These are phyloP conservation scores for Aspergillus biplanus DNA, from an alignment of 495 filamentous ascomycete species.

Conservation along the genomic window DNA sequence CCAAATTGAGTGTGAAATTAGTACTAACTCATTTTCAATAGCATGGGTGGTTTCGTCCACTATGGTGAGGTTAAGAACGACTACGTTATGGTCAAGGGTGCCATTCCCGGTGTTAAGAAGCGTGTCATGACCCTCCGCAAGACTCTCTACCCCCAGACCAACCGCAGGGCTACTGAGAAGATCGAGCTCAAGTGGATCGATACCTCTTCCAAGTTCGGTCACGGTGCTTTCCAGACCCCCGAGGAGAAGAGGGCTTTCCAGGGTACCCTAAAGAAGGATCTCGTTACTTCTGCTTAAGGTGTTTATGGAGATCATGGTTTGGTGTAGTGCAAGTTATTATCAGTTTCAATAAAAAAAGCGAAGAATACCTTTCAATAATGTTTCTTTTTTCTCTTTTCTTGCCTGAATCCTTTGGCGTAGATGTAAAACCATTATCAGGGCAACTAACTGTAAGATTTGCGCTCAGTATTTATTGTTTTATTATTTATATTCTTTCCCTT, in stretches of 20 bases:
- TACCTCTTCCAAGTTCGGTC: conserved; percentile 99
- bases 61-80: conserved; percentile 99
- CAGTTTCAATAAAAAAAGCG: conserved; percentile 54
- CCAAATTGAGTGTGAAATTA: not conserved
- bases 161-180: conserved; percentile 94
- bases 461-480: not conserved
- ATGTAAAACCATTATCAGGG: not conserved
- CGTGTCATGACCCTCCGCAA: conserved; percentile 98
- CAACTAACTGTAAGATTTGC: no score
- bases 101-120: conserved; percentile 98
- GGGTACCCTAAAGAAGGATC: conserved; percentile 99
- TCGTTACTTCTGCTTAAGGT: conserved; percentile 71
- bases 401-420: conserved; percentile 19
- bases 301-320: conserved; percentile 48
- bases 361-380: conserved; percentile 41
- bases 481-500: not conserved
- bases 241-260: conserved; percentile 97
- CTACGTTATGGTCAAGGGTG: conserved; percentile 97
- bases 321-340: conserved; percentile 48
- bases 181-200: conserved; percentile 99
- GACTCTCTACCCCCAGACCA: conserved; percentile 98
- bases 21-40: conserved; percentile 48
- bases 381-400: conserved; percentile 1
- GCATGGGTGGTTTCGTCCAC: conserved; percentile 97
- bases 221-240: conserved; percentile 98